These are phyloP conservation scores for Camelina hispida DNA, from an alignment of 345 rosid genomes.

Conservation along the genomic window DNA sequence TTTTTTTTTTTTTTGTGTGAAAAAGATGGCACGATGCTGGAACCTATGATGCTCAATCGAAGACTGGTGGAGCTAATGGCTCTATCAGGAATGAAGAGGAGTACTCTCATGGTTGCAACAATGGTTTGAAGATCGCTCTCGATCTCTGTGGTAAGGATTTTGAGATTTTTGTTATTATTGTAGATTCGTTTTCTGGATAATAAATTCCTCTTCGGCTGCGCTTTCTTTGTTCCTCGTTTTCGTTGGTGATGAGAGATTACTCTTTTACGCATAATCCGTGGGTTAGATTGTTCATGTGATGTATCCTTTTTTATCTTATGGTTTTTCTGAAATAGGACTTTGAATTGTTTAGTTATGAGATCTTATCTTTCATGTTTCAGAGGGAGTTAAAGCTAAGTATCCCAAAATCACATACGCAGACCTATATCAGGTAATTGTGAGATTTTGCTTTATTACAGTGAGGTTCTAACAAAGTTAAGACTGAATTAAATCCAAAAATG, in stretches of 20 bases:
- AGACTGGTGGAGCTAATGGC: constrained; percentile 92
- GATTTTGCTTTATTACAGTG: too few species aligned
- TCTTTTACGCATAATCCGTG: not conserved
- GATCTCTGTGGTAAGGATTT: constrained; percentile 70
- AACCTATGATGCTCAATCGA: constrained; percentile 76
- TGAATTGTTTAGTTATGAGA: constrained; percentile 11
- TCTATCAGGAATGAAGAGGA: constrained; percentile 91
- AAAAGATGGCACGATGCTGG: constrained; percentile 97
- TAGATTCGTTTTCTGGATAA: constrained; percentile 19
- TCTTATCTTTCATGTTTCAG: constrained; percentile 50
- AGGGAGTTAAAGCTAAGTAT: constrained; percentile 78
- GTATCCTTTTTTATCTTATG: not conserved
- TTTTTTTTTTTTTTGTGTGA: constrained; percentile 27
- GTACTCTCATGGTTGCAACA: constrained; percentile 71
- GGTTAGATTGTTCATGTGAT: not conserved
- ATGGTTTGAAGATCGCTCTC: constrained; percentile 79
- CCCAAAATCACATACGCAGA: constrained; percentile 87
- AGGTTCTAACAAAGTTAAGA: not conserved
- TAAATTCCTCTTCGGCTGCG: not conserved
- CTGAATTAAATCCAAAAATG: not conserved
- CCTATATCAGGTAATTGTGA: constrained; percentile 48
- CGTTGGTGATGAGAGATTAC: not conserved
- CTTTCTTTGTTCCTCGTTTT: not conserved
- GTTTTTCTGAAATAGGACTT: constrained; percentile 11
- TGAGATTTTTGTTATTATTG: not conserved